Conservation (phyloP, 1,139 yeast species). For the Hemisphaericaspora subhashii region DNA sequence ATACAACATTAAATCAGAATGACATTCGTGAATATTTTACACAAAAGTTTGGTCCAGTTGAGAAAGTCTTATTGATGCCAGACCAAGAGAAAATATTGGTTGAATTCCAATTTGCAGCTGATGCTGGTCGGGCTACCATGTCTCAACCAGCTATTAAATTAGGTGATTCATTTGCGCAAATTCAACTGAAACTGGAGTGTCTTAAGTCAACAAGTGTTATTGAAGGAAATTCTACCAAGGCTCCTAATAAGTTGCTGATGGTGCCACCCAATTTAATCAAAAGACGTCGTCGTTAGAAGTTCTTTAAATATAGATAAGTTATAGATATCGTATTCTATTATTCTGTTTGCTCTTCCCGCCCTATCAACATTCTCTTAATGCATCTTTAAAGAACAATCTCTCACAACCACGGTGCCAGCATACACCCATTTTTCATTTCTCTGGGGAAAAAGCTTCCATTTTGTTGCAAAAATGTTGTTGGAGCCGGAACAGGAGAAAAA, state of each 20-base stretch:
- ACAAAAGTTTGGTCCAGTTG: slow-evolving; percentile 35
- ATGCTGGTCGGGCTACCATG: slow-evolving; percentile 61
- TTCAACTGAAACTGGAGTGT: slow-evolving; percentile 3
- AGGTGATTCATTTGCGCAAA: slow-evolving; percentile 8
- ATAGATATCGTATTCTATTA: too few relatives aligned
- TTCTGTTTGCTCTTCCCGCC: too few relatives aligned
- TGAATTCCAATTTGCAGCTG: slow-evolving; percentile 44
- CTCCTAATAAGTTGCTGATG: slow-evolving; percentile 1
- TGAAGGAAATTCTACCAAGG: neutral
- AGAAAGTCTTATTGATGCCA: slow-evolving; percentile 47
- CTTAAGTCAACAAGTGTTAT: neutral
- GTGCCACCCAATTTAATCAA: slow-evolving; percentile 2
- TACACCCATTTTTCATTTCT: too few relatives aligned
- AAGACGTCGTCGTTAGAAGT: slow-evolving; percentile 3
- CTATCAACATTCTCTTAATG: too few relatives aligned
- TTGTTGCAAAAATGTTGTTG: slow-evolving; percentile 34
- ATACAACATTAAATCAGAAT: slow-evolving; percentile 44
- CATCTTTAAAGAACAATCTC: too few relatives aligned
- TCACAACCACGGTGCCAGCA: too few relatives aligned
- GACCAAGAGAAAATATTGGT: slow-evolving; percentile 53
- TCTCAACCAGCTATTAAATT: slow-evolving; percentile 8
- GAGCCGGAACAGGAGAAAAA: slow-evolving; percentile 54
- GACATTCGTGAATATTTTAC: slow-evolving; percentile 38
- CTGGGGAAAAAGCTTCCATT: neutral
- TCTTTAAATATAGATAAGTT: too few relatives aligned